Percentiles rank a stretch among this genome's conserved stretches.
phyloP scores from a whole-genome alignment of 345 rosid species.

The Streptanthus diversifolius region DNA sequence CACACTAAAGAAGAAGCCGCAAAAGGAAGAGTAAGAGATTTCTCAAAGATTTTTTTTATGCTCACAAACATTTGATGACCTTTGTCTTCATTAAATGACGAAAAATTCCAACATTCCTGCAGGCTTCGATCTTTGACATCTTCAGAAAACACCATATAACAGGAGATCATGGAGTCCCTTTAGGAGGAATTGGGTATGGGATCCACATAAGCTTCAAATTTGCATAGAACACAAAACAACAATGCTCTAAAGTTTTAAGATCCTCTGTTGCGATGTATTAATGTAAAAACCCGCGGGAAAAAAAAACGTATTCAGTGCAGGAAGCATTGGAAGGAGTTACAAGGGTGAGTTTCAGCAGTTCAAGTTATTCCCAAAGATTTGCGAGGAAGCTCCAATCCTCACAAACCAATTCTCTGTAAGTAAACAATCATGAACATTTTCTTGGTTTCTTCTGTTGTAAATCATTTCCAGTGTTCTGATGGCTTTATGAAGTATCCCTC shows the following conservation, averaged over 20 bases:
- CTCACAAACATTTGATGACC: background rate
- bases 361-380: slow-evolving; percentile 44
- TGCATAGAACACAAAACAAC: background rate
- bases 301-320: slow-evolving; percentile 41
- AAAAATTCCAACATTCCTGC: background rate
- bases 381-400: slow-evolving; percentile 52
- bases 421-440: background rate
- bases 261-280: slow-evolving; percentile 6
- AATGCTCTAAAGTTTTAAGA: background rate
- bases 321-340: slow-evolving; percentile 77
- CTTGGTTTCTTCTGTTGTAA: background rate
- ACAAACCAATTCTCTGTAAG: slow-evolving; percentile 73
- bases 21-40: slow-evolving; percentile 57
- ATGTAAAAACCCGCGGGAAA: background rate
- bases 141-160: slow-evolving; percentile 46
- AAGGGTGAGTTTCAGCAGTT: slow-evolving; percentile 60
- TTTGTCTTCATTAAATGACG: background rate
- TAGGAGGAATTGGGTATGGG: slow-evolving; percentile 78
- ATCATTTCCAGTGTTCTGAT: background rate
- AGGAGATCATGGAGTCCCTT: slow-evolving; percentile 64
- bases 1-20: slow-evolving; percentile 51
- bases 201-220: background rate
- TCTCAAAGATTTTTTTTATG: background rate
- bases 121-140: slow-evolving; percentile 55
- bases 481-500: slow-evolving; percentile 11